Evolutionary conservation across 352 stramenopile species (phyloP), one percentile per base, ranked within the genome.

Genomic region (Phytopythium aichiense): DNA sequence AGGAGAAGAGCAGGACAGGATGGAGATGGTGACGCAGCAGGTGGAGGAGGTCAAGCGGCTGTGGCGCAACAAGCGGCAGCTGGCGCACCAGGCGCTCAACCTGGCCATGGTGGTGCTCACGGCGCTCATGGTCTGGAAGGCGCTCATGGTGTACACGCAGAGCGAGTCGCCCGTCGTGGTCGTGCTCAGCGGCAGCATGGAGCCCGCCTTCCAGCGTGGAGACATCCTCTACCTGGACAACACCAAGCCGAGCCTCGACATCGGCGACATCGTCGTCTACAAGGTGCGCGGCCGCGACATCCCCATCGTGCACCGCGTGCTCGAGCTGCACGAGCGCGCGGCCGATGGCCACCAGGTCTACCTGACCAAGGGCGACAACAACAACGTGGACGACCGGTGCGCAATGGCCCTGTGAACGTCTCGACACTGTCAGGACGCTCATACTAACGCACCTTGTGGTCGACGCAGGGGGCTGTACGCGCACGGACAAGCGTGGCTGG

Each of bases 291-390:
- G 98, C 66, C 91, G 96, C 58, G 97, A 99, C 54, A 99, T 99
- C 73, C 97, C 97, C 42, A 99, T 99, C 71, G 97, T 99, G 18
- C 97, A 99, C 79, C 88, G 97, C 56, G 95, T 99, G 63, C 81
- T 99, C 45, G 97, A 99, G 68, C 89, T 99, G 7, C 97, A 99
- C 69, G 83, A 93, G 60, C 87, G 88, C 88, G 61, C 80, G 57
- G 81, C 77, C 51, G 83, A 97, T 65, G 92, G 89, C 12, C 76
- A 89, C 48, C 91, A 98, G 15, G 91, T 99, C 62, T 91, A 99
- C 49, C 74, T 99, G 33, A 99, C 97, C 55, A 99, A 99, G 79
- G 97, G 97, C 51, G 97, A 99, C 84, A 99, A 99, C 79, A 99
- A 99, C 81, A 92, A 97, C 62, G 94, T 99, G 8, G 92, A 99